Base-by-base conservation (phyloP, 2,329 filamentous ascomycete species). In the Byssothecium circinans region DNA sequence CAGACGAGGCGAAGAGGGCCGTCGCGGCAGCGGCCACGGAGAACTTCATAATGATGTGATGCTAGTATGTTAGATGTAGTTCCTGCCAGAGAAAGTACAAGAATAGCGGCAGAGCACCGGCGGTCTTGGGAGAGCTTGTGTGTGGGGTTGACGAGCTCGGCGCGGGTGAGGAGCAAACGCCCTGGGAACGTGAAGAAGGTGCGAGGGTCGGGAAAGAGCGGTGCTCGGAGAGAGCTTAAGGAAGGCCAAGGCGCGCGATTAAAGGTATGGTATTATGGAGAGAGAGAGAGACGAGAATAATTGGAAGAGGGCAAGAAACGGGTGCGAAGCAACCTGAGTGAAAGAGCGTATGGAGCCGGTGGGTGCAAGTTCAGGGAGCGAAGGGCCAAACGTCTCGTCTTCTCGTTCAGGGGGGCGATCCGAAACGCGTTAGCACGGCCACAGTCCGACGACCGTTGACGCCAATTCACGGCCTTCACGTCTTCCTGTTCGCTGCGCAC, bases 1-100 rank as follows among this genome's bases (percentile, higher is more conserved):
- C 66, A 54, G 75, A 71, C 38, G 75, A 73, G 51, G 82, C 71
- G 43, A 84, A 71, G 60, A 78, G 78, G 52, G 80, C 75, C 56
- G 78, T 74, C 57, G 78, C 78, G 51, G 80, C 65, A 45, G 74
- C 73, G 63, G 77, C 52, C 50, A 73, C 59, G 71, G 80, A 64
- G 69, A 73, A 74, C 74, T 67, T 83, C 83, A 85, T 86, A 54
- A 56, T 78, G 72, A 63, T 62, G 49, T 34, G 14, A 38, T 10
- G 39, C 8, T 29, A 20, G 14, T 33, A 33, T 20, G 18, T 43
- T 54, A 42, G 36, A 30, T 36, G 23, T 43, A 12, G 32, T 40
- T 41, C 49, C 45, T 43, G 34, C 46, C 52, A 60, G 63, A 56
- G 57, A 46, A 50, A 47, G 40, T 47, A 55, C 56, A 52, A 62